These are phyloP conservation scores for Tolypocladium inflatum DNA, from an alignment of 2,329 filamentous ascomycete species.

Conservation along the genomic window DNA sequence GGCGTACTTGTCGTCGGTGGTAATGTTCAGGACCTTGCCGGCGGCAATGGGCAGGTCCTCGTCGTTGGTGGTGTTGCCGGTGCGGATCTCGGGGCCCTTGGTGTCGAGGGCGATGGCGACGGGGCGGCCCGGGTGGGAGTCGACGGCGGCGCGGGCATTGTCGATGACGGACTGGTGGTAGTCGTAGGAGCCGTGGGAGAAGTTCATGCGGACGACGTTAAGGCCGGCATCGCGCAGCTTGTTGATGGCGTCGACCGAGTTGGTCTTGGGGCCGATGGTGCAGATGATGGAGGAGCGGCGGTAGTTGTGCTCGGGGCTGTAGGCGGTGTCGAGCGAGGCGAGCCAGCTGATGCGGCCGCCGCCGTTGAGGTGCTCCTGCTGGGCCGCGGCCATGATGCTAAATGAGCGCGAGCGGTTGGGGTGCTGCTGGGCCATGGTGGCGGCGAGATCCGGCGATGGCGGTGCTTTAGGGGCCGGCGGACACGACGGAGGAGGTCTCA, in stretches of 20 bases:
- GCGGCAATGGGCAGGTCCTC: constrained; percentile 81
- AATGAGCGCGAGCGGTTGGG: constrained; percentile 20
- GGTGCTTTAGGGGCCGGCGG: constrained; percentile 1
- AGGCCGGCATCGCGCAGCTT: constrained; percentile 81
- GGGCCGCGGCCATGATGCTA: constrained; percentile 49
- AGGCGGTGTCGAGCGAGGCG: constrained; percentile 74
- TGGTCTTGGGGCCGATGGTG: constrained; percentile 98
- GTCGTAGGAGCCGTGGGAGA: constrained; percentile 72
- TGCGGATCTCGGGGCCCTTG: constrained; percentile 54
- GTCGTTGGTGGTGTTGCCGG: constrained; percentile 65
- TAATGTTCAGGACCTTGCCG: constrained; percentile 85
- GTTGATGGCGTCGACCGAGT: constrained; percentile 96
- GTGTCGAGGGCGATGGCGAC: constrained; percentile 88
- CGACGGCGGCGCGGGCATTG: constrained; percentile 82
- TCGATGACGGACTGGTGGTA: constrained; percentile 99
- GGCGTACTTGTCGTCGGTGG: constrained; percentile 89
- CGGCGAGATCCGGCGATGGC: constrained; percentile 7
- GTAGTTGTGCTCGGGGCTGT: constrained; percentile 78
- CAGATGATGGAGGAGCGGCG: constrained; percentile 97
- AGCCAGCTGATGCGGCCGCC: constrained; percentile 61
- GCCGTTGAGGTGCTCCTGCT: constrained; percentile 78
- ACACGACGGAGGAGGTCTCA: background rate
- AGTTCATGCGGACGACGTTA: constrained; percentile 99
- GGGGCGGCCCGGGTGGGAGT: constrained; percentile 67
- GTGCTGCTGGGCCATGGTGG: constrained; percentile 22